Percentiles rank a stretch among this genome's conserved stretches.
These are phyloP conservation scores for Alternaria sp. DNA, from an alignment of 2,329 filamentous ascomycete species.

Conservation along the genomic window DNA sequence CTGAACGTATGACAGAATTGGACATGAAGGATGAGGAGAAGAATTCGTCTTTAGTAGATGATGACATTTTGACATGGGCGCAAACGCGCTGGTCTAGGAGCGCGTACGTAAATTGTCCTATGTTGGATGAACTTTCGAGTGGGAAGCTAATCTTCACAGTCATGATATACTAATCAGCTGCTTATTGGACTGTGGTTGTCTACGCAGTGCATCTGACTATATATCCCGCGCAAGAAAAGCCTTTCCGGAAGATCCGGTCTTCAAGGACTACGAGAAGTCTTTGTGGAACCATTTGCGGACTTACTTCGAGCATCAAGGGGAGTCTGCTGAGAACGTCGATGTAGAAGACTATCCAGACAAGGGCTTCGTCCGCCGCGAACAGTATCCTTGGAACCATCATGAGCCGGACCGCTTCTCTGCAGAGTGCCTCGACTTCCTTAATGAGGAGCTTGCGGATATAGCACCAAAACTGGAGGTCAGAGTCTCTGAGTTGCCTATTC, in stretches of 20 bases:
- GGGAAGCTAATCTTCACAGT: constrained; percentile 24
- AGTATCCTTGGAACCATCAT: constrained; percentile 68
- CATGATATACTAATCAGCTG: constrained; percentile 56
- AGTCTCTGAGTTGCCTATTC: constrained; percentile 75
- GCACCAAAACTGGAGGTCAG: constrained; percentile 84
- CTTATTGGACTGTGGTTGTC: constrained; percentile 66
- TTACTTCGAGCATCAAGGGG: constrained; percentile 31
- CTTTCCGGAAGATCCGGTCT: constrained; percentile 62
- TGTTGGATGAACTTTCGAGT: not conserved
- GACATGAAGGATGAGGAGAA: constrained; percentile 6
- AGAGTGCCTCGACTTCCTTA: constrained; percentile 70
- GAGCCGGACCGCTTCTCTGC: constrained; percentile 65
- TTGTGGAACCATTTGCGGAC: constrained; percentile 50
- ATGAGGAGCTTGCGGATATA: constrained; percentile 69
- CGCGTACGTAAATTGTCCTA: constrained; percentile 35
- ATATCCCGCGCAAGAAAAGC: constrained; percentile 66
- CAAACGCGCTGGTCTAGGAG: constrained; percentile 29
- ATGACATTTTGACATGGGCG: constrained; percentile 27
- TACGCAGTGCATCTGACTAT: constrained; percentile 72
- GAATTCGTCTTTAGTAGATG: constrained; percentile 1
- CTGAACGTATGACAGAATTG: constrained; percentile 14
- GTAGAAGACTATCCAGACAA: constrained; percentile 69
- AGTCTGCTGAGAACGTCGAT: constrained; percentile 52
- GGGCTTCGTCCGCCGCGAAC: constrained; percentile 70
- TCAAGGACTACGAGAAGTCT: constrained; percentile 61